These are phyloP conservation scores for Scheffersomyces cryptocercus DNA, from an alignment of 1,139 yeast species.

Conservation along the genomic window DNA sequence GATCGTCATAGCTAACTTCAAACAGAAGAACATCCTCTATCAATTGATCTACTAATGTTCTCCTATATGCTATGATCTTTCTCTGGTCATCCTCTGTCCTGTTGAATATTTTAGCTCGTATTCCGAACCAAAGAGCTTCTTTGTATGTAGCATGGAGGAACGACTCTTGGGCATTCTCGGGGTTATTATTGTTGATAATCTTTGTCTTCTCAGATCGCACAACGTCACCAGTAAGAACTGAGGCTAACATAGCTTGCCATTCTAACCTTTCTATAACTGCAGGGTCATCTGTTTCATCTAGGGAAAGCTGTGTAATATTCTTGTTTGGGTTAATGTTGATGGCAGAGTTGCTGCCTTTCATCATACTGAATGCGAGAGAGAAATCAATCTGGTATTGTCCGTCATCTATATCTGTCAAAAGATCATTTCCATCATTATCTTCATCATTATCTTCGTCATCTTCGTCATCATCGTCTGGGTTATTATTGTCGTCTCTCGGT, in stretches of 20 bases:
- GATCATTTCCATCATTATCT: slow-evolving; percentile 33
- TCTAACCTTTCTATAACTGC: slow-evolving; percentile 79
- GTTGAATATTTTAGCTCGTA: slow-evolving; percentile 78
- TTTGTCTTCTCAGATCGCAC: slow-evolving; percentile 88
- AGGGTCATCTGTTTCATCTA: slow-evolving; percentile 56
- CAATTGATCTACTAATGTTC: slow-evolving; percentile 73
- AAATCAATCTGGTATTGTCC: slow-evolving; percentile 46
- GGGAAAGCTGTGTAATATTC: slow-evolving; percentile 41
- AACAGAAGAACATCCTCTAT: slow-evolving; percentile 72
- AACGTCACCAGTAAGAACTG: slow-evolving; percentile 93
- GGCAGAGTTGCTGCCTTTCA: slow-evolving; percentile 27
- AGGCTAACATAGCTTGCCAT: slow-evolving; percentile 93
- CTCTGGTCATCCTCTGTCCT: slow-evolving; percentile 81
- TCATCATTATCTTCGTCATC: slow-evolving; percentile 30
- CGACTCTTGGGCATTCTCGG: slow-evolving; percentile 46
- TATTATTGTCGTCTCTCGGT: slow-evolving; percentile 12
- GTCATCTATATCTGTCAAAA: slow-evolving; percentile 45
- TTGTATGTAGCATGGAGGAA: slow-evolving; percentile 59
- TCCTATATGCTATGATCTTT: slow-evolving; percentile 65
- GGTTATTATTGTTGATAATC: slow-evolving; percentile 52
- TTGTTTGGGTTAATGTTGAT: slow-evolving; percentile 35
- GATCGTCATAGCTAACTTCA: slow-evolving; percentile 48
- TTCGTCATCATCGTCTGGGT: slow-evolving; percentile 23
- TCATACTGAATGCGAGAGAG: slow-evolving; percentile 37
- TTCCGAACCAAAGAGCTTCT: slow-evolving; percentile 80